phyloP scores from a whole-genome alignment of 805 yeast genomes.

The Saccharomycopsis selenospora region DNA sequence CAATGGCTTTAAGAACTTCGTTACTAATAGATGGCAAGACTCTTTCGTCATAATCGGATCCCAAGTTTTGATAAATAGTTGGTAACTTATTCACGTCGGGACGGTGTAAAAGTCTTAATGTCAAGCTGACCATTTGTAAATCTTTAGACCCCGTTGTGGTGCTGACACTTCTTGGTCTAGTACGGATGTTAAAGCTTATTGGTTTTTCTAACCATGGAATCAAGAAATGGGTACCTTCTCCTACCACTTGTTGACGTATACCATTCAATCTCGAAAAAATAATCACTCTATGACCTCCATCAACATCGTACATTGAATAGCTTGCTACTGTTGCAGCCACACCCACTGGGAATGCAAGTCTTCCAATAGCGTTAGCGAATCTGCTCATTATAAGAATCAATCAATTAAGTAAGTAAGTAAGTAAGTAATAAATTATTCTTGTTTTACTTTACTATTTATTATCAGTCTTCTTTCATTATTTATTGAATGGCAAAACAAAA shows the following conservation, averaged over 20 bases:
- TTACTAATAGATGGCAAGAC: conserved; percentile 90
- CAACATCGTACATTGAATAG: conserved; percentile 85
- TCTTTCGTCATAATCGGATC: conserved; percentile 91
- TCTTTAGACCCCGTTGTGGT: conserved; percentile 97
- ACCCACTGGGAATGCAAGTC: conserved; percentile 66
- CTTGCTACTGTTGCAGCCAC: conserved; percentile 64
- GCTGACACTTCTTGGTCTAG: conserved; percentile 89
- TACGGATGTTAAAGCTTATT: conserved; percentile 82
- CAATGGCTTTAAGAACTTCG: conserved; percentile 82
- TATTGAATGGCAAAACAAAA: too few relatives aligned
- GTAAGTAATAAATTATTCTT: too few relatives aligned
- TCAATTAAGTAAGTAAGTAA: too few relatives aligned
- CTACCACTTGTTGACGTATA: conserved; percentile 79
- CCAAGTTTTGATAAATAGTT: conserved; percentile 79
- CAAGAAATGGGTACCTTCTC: conserved; percentile 95
- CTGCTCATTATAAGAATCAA: conserved; percentile 22
- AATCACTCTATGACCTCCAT: conserved; percentile 94
- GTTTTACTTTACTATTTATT: too few relatives aligned
- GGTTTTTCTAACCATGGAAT: conserved; percentile 96
- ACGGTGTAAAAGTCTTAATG: conserved; percentile 87
- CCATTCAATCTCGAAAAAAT: conserved; percentile 89
- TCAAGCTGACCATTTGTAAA: conserved; percentile 89
- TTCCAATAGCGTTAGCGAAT: conserved; percentile 26
- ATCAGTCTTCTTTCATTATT: too few relatives aligned
- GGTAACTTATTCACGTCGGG: conserved; percentile 86